phyloP scores from a whole-genome alignment of 495 filamentous ascomycete genomes.

The Annulohypoxylon maeteangense region DNA sequence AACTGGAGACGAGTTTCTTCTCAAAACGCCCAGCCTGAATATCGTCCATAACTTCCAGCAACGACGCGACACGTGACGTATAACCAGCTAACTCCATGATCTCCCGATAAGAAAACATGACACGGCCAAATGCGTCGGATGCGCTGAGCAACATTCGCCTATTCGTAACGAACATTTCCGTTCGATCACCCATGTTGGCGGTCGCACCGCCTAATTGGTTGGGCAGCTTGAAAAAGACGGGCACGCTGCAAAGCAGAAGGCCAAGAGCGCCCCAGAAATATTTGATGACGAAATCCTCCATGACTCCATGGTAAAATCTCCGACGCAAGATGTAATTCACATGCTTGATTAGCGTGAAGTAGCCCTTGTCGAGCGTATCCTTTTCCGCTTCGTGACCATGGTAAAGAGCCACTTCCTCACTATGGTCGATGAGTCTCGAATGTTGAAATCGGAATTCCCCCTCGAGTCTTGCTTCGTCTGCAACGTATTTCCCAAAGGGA shows the following conservation, averaged over 20 bases:
- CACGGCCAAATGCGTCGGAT: constrained; percentile 92
- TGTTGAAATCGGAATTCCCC: constrained; percentile 97
- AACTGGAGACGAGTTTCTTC: constrained; percentile 94
- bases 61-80: constrained; percentile 87
- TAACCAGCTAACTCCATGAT: constrained; percentile 96
- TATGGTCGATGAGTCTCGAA: constrained; percentile 91
- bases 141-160: constrained; percentile 88
- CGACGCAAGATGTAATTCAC: constrained; percentile 93
- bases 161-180: constrained; percentile 96
- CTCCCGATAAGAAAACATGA: constrained; percentile 99
- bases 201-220: constrained; percentile 65
- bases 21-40: constrained; percentile 88
- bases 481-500: constrained; percentile 98
- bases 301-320: constrained; percentile 93
- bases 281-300: constrained; percentile 99
- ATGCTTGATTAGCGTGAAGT: constrained; percentile 98
- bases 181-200: constrained; percentile 86
- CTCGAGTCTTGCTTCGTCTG: constrained; percentile 92
- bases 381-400: constrained; percentile 96
- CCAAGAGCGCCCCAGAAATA: constrained; percentile 98
- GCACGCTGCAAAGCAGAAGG: constrained; percentile 91
- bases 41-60: constrained; percentile 95
- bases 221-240: constrained; percentile 94
- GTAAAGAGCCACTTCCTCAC: constrained; percentile 93
- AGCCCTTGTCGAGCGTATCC: constrained; percentile 95